Conservation (phyloP, 2,329 filamentous ascomycete genomes). For the Phialophora macrospora region DNA sequence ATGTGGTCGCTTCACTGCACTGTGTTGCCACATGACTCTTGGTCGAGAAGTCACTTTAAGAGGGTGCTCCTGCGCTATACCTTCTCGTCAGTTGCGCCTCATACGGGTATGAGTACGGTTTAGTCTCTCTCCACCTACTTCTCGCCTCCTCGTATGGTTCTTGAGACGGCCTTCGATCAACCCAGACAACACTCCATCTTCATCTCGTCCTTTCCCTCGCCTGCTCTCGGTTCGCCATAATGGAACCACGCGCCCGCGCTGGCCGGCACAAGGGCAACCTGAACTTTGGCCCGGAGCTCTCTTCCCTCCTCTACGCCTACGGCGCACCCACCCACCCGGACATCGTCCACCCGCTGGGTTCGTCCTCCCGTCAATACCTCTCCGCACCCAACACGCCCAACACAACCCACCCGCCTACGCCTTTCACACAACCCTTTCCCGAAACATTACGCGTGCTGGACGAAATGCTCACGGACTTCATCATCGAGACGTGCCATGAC, state of each 20-base stretch:
- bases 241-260: conserved; percentile 77
- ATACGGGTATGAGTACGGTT: background rate
- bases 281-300: conserved; percentile 76
- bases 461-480: conserved; percentile 95
- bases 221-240: conserved; percentile 43
- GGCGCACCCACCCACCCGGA: conserved; percentile 48
- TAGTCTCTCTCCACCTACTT: background rate
- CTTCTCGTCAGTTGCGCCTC: background rate
- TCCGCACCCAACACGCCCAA: conserved; percentile 32
- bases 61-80: background rate
- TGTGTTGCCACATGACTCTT: background rate
- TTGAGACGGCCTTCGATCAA: background rate
- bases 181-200: background rate
- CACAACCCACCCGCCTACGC: conserved; percentile 60
- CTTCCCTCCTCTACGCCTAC: conserved; percentile 54
- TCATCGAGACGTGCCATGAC: conserved; percentile 89
- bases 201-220: background rate
- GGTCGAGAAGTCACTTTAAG: background rate
- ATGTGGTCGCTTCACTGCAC: background rate
- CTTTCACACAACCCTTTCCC: conserved; percentile 79
- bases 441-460: conserved; percentile 86
- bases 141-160: too few species aligned
- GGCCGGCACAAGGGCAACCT: conserved; percentile 82
- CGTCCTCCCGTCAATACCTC: conserved; percentile 34
- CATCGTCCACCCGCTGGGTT: conserved; percentile 39